phyloP scores from a whole-genome alignment of 2,329 filamentous ascomycete genomes.

The Xylariaceae sp. region DNA sequence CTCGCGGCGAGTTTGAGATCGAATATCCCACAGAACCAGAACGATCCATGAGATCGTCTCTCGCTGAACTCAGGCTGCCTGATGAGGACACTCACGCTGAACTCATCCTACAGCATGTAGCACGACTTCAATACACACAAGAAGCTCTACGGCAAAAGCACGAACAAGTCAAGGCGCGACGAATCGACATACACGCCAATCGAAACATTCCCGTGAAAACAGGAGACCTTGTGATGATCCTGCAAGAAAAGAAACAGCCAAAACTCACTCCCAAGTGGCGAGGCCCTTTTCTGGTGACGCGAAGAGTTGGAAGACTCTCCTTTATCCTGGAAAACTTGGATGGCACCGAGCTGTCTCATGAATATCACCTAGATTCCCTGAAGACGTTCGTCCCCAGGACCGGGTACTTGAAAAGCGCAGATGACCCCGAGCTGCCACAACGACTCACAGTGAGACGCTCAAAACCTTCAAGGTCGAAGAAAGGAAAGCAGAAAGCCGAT shows the following conservation, averaged over 20 bases:
- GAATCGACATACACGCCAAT: too few relatives aligned
- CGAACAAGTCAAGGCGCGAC: neutral
- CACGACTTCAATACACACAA: neutral
- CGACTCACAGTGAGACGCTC: too few relatives aligned
- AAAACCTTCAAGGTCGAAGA: too few relatives aligned
- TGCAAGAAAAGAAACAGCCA: neutral
- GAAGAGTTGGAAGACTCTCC: neutral
- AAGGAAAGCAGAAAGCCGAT: too few relatives aligned
- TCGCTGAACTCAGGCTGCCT: neutral
- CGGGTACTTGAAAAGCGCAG: too few relatives aligned
- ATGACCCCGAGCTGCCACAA: too few relatives aligned
- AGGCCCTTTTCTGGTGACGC: neutral
- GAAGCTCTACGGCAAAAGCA: neutral
- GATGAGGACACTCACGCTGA: neutral
- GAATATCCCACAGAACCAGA: neutral
- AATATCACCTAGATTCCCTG: too few relatives aligned
- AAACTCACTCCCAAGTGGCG: neutral
- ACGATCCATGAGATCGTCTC: neutral
- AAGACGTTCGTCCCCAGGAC: too few relatives aligned
- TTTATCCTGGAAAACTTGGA: neutral
- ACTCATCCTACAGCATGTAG: neutral
- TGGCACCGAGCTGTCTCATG: neutral
- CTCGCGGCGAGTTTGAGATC: neutral
- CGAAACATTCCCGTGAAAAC: neutral
- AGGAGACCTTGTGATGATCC: neutral